Base-by-base conservation (phyloP, 75 land plant genomes). In the Sequoia sempervirens region DNA sequence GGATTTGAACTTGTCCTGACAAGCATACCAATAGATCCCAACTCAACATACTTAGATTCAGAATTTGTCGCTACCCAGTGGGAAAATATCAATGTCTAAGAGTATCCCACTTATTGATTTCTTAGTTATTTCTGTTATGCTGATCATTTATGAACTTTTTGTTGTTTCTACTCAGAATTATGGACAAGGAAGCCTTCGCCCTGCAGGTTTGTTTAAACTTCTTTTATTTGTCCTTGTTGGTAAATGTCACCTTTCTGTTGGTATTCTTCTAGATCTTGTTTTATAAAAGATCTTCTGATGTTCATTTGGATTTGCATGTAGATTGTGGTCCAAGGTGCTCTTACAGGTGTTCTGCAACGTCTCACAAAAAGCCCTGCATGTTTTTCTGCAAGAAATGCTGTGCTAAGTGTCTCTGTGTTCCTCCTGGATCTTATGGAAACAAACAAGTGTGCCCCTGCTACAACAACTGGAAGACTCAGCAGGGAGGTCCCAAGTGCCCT, bases 381-480 rank as follows among this genome's bases (percentile, higher is more conserved):
- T 75, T 75, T 54, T 85, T 75, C 85, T 85, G 84, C 50, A 28
- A 85, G 38, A 85, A 75, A 56, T 85, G 86, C 79, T 85, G 86
- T 81, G 50, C 20, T 30, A 85, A 82, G 52, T 85, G 86, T 66
- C 30, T 75, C 36, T 85, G 86, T 75, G 86, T 85, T 38, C 86
- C 86, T n/a, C 86, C 86, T 38, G 86, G 86, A 18, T 82, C 86
- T 40, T 74, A 74, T 28, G 86, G 86, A 47, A 82, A 85, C 84
- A 85, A 82, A 54, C 37, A 85, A 69, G 85, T 85, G 20, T 85
- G 86, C 75, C 86, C 86, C 9, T 85, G 86, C 84, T 85, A 85
- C 85, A 85, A 85, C 61, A 70, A 81, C 83, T 81, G 79, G 86
- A 85, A 70, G 76, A 85, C 79, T 7, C 80, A 74, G 12, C 73